Percentiles rank a stretch among this genome's conserved stretches.
phyloP scores from a whole-genome alignment of 139 green algal genomes.

The Auxenochlorella pyrenoidosa region DNA sequence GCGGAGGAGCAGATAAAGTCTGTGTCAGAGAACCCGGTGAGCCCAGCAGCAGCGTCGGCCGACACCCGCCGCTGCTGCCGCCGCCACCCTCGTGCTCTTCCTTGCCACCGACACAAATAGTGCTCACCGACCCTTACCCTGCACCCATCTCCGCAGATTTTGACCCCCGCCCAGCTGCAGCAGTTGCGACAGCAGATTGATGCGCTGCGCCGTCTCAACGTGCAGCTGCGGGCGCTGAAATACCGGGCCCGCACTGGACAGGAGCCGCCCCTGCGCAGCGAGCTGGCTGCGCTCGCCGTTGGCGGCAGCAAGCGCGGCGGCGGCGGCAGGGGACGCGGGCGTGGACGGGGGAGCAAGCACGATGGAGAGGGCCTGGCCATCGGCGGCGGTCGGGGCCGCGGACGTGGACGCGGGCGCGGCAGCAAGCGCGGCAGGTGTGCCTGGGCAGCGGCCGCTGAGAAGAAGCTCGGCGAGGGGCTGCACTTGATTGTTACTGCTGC shows the following conservation, averaged over 20 bases:
- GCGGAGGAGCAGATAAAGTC: background rate
- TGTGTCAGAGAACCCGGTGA: background rate
- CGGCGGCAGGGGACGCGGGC: background rate
- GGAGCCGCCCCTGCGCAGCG: background rate
- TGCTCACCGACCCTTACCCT: background rate
- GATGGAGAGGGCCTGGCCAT: too few species aligned
- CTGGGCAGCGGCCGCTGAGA: background rate
- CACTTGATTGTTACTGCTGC: too few species aligned
- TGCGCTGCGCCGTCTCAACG: constrained; percentile 25
- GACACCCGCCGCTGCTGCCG: background rate
- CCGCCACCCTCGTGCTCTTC: background rate
- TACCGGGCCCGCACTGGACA: background rate
- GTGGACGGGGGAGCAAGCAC: background rate
- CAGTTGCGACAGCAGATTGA: constrained; percentile 40
- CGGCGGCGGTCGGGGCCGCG: background rate
- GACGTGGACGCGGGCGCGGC: background rate
- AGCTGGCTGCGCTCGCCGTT: too few species aligned
- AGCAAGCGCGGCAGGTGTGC: constrained; percentile 16
- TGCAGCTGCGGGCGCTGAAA: constrained; percentile 28
- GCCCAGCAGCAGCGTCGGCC: background rate
- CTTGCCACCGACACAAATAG: background rate
- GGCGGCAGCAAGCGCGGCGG: too few species aligned
- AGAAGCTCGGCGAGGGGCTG: too few species aligned
- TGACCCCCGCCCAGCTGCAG: constrained; percentile 41
- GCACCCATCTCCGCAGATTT: constrained; percentile 10